A percentile compares a stretch with the other conserved stretches of the same genome.
phyloP scores from a whole-genome alignment of 352 stramenopile genomes.

The Thraustochytrium striatum region DNA sequence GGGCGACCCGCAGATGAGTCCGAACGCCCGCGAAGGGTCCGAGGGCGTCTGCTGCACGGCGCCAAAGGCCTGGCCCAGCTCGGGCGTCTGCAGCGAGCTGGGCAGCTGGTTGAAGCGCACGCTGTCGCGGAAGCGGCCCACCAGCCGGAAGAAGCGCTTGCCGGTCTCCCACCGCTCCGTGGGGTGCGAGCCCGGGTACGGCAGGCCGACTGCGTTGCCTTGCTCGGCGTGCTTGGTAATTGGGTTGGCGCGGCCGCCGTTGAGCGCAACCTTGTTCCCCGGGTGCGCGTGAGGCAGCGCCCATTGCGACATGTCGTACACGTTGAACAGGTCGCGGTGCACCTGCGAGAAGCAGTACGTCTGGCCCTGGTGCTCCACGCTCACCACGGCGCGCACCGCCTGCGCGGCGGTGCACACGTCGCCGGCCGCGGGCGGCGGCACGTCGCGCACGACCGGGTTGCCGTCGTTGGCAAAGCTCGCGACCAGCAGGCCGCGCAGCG shows the following conservation, averaged over 20 bases:
- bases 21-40: background rate
- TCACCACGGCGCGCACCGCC: background rate
- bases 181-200: constrained; percentile 28
- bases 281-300: background rate
- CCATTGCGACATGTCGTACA: constrained; percentile 53
- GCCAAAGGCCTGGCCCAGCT: constrained; percentile 42
- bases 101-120: constrained; percentile 37
- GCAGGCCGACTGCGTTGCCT: constrained; percentile 1
- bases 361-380: constrained; percentile 1
- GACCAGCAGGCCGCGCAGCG: background rate
- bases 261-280: constrained; percentile 15
- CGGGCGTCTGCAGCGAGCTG: background rate
- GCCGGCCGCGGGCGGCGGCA: background rate
- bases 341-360: constrained; percentile 31
- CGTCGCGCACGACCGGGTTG: background rate
- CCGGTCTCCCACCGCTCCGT: constrained; percentile 1
- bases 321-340: constrained; percentile 41
- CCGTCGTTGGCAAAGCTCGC: background rate
- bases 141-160: background rate
- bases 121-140: constrained; percentile 11
- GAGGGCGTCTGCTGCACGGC: too few species aligned
- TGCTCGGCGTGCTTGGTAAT: constrained; percentile 20
- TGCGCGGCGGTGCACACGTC: background rate
- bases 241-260: constrained; percentile 6
- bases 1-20: constrained; percentile 42